Conservation (phyloP, 768 basidiomycete genomes). For the Daedaleopsis nitida region DNA sequence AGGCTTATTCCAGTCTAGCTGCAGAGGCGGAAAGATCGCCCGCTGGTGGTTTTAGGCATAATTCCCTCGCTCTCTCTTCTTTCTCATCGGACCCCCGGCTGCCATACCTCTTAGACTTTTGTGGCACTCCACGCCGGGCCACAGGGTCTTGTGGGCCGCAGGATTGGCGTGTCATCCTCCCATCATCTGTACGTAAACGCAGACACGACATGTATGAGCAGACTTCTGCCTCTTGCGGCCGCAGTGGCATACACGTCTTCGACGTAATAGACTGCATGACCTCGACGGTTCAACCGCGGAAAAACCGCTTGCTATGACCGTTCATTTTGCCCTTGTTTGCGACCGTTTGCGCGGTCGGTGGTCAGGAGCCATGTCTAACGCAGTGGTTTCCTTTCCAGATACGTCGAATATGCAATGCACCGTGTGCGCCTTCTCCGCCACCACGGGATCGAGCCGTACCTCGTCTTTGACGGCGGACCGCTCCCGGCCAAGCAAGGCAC, state of each 20-base stretch:
- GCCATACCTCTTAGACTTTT: slow-evolving; percentile 20
- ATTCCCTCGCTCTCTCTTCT: not conserved
- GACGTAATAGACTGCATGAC: slow-evolving; percentile 3
- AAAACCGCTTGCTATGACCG: slow-evolving; percentile 1
- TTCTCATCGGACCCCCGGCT: slow-evolving; percentile 7
- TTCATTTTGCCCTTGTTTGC: not conserved
- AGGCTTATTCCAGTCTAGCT: not conserved
- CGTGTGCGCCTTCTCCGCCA: slow-evolving; percentile 84
- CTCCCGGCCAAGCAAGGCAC: slow-evolving; percentile 94
- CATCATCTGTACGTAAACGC: slow-evolving; percentile 21
- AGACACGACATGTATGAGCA: not conserved
- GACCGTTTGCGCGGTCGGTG: not conserved
- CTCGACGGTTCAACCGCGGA: slow-evolving; percentile 14
- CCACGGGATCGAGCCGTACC: slow-evolving; percentile 81
- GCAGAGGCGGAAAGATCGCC: not conserved
- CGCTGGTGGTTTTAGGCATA: not conserved
- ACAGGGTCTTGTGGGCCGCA: slow-evolving; percentile 14
- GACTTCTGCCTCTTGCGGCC: slow-evolving; percentile 12
- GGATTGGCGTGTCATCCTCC: slow-evolving; percentile 13
- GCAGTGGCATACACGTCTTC: slow-evolving; percentile 5
- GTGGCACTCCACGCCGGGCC: slow-evolving; percentile 6
- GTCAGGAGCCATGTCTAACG: slow-evolving; percentile 5
- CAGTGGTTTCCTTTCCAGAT: slow-evolving; percentile 49
- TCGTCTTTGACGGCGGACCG: slow-evolving; percentile 96
- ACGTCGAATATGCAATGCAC: slow-evolving; percentile 96